Conservation (phyloP, 129 eudicot species). For the Logfia minima region DNA sequence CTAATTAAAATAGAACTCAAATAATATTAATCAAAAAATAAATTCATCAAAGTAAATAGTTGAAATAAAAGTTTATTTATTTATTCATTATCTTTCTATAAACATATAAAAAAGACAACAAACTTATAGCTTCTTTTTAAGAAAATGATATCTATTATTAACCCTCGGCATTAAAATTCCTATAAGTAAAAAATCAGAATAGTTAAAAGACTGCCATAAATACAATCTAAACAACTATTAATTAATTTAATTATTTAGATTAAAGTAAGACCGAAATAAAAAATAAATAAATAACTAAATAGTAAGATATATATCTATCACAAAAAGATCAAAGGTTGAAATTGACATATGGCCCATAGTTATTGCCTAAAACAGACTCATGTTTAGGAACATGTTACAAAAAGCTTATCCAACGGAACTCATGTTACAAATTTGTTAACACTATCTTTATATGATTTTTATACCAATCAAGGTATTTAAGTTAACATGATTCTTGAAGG, state of each 20-base stretch:
- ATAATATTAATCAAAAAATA: too few relatives aligned
- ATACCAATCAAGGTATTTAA: too few relatives aligned
- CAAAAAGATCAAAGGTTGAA: not conserved
- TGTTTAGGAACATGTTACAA: not conserved
- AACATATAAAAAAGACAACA: too few relatives aligned
- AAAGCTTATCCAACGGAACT: not conserved
- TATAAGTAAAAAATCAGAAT: too few relatives aligned
- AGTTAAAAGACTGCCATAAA: not conserved
- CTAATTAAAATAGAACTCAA: too few relatives aligned
- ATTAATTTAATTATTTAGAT: too few relatives aligned
- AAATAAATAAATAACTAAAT: not conserved
- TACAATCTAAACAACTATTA: too few relatives aligned
- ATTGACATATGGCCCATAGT: not conserved
- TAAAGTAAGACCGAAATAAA: too few relatives aligned
- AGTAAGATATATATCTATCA: not conserved
- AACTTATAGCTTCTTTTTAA: not conserved
- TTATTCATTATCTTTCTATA: too few relatives aligned
- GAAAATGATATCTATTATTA: too few relatives aligned
- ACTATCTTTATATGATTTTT: not conserved
- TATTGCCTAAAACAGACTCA: not conserved
- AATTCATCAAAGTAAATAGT: too few relatives aligned
- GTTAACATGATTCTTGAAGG: too few relatives aligned
- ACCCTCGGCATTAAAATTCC: not conserved
- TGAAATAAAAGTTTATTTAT: not conserved
- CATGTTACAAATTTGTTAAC: not conserved